Evolutionary conservation across 2,329 filamentous ascomycete species (phyloP).

Genomic region (Trichophyton mentagrophytes): DNA sequence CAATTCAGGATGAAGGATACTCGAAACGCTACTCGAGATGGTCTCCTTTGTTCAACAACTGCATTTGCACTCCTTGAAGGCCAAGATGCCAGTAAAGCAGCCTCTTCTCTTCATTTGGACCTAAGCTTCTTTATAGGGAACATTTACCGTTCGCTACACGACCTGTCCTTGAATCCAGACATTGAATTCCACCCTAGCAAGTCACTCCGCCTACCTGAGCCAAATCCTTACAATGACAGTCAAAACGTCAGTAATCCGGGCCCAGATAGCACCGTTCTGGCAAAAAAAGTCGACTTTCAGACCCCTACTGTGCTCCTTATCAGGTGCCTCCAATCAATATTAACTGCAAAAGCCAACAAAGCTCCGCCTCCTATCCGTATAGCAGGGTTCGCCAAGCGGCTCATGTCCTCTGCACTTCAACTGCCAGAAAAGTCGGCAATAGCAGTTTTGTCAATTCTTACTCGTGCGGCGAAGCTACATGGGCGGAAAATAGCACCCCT

Average conservation of each 20-base stretch:
- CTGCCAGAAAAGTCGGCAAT: constrained; percentile 79
- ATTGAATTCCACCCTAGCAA: constrained; percentile 66
- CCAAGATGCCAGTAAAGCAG: constrained; percentile 79
- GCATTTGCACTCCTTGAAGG: constrained; percentile 93
- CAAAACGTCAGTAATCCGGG: constrained; percentile 20
- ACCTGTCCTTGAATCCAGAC: constrained; percentile 67
- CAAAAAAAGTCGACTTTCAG: constrained; percentile 78
- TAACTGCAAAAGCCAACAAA: constrained; percentile 64
- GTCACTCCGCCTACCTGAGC: constrained; percentile 58
- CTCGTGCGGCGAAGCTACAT: constrained; percentile 68
- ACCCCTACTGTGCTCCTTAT: constrained; percentile 88
- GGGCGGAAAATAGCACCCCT: constrained; percentile 69
- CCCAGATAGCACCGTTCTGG: constrained; percentile 25
- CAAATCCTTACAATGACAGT: constrained; percentile 31
- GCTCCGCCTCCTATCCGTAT: constrained; percentile 68
- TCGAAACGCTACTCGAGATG: constrained; percentile 71
- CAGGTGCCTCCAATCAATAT: constrained; percentile 67
- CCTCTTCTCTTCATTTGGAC: constrained; percentile 71
- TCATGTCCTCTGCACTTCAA: constrained; percentile 70
- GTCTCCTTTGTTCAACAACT: constrained; percentile 86
- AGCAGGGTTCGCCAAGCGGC: constrained; percentile 86
- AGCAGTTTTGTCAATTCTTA: constrained; percentile 65
- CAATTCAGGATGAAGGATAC: constrained; percentile 22
- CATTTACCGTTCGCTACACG: constrained; percentile 74
- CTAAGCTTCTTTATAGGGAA: constrained; percentile 91